Evolutionary conservation across 352 stramenopile species (phyloP), one percentile per base, ranked within the genome.

Genomic region (Pythium rhizo-oryzae): DNA sequence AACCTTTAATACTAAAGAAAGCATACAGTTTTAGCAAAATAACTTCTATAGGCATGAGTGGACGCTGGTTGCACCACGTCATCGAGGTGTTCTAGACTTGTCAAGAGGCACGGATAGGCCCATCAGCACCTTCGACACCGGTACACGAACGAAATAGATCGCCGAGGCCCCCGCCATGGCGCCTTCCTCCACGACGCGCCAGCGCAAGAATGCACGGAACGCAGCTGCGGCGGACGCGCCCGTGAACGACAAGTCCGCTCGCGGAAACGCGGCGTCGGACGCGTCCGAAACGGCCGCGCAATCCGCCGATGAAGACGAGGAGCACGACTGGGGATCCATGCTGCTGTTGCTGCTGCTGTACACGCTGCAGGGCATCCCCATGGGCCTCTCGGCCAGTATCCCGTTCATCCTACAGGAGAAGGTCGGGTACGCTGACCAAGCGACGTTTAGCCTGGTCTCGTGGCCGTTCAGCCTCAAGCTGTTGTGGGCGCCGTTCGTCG

Each of bases 381-480:
- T 99, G 97, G 98, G 98, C 15, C 80, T 99, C 3, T 98, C 90
- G 30, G 97, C 93, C 39, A 98, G 92, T 43, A 99, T 99, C 70
- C 97, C 98, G 51, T 98, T 99, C 78, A 91, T 99, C 24, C 81
- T 99, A 59, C 96, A 99, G 77, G 94, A 99, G 82, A 99, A 99
- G 62, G 85, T 98, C 5, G 96, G 94, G 8, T 99, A 99, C 77
- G 96, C 94, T 28, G 93, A 98, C 69, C 97, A 99, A 78, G 97
- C 96, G 8, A 97, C 99, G 50, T 99, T 99, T 79, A 98, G 92
- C 60, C 81, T 99, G 25, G 98, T 98, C 67, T 98, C 89, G 35
- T 98, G 97, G 90, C 98, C 98, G 16, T 99, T 99, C 83, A 99
- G 92, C 51, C 84, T 99, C 59, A 99, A 99, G 75, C 72, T 99